These are phyloP conservation scores for Cryptococcus sp. DNA, from an alignment of 1,284 basidiomycete genomes.

Conservation along the genomic window DNA sequence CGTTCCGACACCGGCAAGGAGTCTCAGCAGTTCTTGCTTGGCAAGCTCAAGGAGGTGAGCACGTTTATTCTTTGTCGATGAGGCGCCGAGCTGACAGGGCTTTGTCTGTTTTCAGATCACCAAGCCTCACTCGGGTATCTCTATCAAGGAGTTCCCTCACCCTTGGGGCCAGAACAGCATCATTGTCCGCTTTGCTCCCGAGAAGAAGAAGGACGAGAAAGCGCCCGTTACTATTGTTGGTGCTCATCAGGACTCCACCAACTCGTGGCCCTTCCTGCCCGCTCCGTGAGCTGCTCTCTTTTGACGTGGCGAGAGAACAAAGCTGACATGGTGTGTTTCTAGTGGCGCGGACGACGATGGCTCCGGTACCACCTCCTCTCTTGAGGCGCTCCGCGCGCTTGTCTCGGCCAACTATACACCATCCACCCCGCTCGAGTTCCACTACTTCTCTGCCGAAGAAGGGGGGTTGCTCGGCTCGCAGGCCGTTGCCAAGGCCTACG, in stretches of 20 bases:
- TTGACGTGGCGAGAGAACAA: too few relatives aligned
- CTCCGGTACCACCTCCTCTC: constrained; percentile 85
- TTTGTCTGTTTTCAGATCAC: constrained; percentile 60
- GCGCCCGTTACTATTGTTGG: constrained; percentile 59
- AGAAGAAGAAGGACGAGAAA: constrained; percentile 34
- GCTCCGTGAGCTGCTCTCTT: constrained; percentile 66
- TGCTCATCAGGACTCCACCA: constrained; percentile 90
- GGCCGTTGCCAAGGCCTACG: constrained; percentile 79
- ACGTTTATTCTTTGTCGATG: not conserved
- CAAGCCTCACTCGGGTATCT: constrained; percentile 60
- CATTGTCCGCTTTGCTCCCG: constrained; percentile 58
- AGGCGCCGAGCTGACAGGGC: not conserved
- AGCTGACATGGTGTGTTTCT: constrained; percentile 13
- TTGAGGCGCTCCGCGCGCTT: constrained; percentile 83
- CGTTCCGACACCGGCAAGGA: constrained; percentile 63
- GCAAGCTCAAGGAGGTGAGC: constrained; percentile 64
- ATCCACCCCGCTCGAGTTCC: constrained; percentile 74
- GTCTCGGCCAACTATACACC: constrained; percentile 75
- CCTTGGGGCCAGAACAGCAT: constrained; percentile 90
- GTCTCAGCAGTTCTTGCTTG: constrained; percentile 77
- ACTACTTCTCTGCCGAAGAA: constrained; percentile 95
- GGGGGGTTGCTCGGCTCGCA: constrained; percentile 93
- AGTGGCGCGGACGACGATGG: constrained; percentile 71
- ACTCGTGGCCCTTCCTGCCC: constrained; percentile 80
- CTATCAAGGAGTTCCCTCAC: constrained; percentile 76